Base-by-base conservation (phyloP, 2,329 filamentous ascomycete genomes). In the Talaromyces sp. region DNA sequence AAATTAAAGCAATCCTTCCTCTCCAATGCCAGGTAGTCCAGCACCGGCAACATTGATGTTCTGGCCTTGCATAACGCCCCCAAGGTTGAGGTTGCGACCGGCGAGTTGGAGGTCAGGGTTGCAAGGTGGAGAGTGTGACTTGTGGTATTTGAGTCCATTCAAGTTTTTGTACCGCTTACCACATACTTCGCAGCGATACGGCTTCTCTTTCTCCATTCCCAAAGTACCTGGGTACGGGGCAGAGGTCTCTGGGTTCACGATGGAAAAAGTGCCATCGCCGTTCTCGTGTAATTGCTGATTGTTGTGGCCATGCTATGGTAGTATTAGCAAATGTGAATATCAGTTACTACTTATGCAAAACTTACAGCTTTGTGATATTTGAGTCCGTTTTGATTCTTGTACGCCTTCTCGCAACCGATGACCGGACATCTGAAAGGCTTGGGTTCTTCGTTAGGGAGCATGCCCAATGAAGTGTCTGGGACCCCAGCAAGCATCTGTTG, bases 181-280 rank as follows among this genome's bases (percentile, higher is more conserved):
- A 72, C 94, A 99, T 11, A 92, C 89, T 65, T 97, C 92, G 75
- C 94, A 99, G 71, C 92, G 92, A 74, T 97, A 97, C 2, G 94
- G 94, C 80, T 99, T 99, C 80, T 97, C 93, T 75, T 97, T 99
- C 78, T 99, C 94, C 94, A 99, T 99, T n/a, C 94, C 94, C 38
- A 96, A 81, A 0, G 94, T 97, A 32, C 94, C 94, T 0, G 94
- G 94, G 66, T 97, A 99, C 0, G 94, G 94, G 1, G 91, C 85
- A 29, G 90, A 94, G 0, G 94, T 97, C 71, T 96, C 90, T 0
- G 94, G 94, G 68, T 99, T 96, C 56, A 99, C 93, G 66, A 99
- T 99, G 0, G 93, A 97, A 73, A 96, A 97, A 2, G 94, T 97
- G 56, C 94, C 94, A 70, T 99, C 94, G 17, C 90, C 89, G 69